Evolutionary conservation across 371 early-diverging fungal genomes (phyloP).

Genomic region (Thermomucor indicae-seudaticae): DNA sequence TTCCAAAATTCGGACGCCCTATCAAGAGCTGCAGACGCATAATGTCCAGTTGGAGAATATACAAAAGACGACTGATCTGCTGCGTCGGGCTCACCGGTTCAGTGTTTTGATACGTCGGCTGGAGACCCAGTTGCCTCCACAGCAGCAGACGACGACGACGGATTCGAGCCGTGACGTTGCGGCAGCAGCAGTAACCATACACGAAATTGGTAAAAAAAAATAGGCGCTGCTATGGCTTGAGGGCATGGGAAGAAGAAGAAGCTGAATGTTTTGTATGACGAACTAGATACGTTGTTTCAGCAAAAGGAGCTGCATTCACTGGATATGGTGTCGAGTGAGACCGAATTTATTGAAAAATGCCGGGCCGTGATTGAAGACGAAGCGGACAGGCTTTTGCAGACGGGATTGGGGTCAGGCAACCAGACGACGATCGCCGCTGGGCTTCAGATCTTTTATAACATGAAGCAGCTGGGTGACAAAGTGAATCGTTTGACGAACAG

Average conservation of each 20-base stretch:
- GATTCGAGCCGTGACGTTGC: constrained; percentile 45
- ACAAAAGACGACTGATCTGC: constrained; percentile 58
- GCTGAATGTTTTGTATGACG: too few species aligned
- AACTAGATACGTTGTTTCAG: constrained; percentile 46
- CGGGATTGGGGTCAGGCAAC: constrained; percentile 58
- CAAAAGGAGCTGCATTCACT: constrained; percentile 68
- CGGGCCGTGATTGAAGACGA: constrained; percentile 44
- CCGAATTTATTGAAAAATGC: constrained; percentile 40
- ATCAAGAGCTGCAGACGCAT: constrained; percentile 54
- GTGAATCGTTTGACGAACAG: constrained; percentile 38
- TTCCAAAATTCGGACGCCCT: constrained; percentile 57
- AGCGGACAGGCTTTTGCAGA: constrained; percentile 53
- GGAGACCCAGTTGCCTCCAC: constrained; percentile 49
- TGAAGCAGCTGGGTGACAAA: constrained; percentile 54
- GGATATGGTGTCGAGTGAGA: constrained; percentile 55
- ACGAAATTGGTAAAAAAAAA: constrained; percentile 51
- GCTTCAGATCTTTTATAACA: constrained; percentile 72
- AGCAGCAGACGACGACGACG: not conserved
- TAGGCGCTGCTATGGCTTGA: too few species aligned
- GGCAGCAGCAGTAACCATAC: constrained; percentile 54
- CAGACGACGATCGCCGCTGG: constrained; percentile 72
- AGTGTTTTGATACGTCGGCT: constrained; percentile 57
- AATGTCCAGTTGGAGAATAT: constrained; percentile 62
- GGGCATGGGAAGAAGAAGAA: too few species aligned
- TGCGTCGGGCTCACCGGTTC: constrained; percentile 66